Evolutionary conservation across 352 stramenopile species (phyloP), one percentile per base, ranked within the genome.

Genomic region (Pythium brachiatum): DNA sequence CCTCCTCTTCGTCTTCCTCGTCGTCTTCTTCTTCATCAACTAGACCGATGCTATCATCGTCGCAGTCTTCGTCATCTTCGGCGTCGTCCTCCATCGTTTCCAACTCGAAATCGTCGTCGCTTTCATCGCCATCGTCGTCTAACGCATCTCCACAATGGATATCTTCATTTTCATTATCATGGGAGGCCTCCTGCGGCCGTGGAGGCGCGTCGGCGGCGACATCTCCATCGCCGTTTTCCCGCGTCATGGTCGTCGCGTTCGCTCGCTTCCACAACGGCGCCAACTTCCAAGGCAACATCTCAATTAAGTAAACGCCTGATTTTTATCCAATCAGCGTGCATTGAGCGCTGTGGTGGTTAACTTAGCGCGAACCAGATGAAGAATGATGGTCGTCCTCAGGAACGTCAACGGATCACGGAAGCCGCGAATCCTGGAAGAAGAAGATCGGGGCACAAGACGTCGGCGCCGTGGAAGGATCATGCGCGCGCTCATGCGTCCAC

Each of bases 61-160:
- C 31, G 13, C 46, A 36, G 4, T 60, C 53, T 18, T 60, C 52
- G 16, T 60, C 60, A 2, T 65, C 57, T 21, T 70, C 63, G n/a
- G 62, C 57, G 57, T 70, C 57, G 21, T 70, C 57, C 16, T 64
- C 64, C 36, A 70, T 65, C 57, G 36, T 48, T 13, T 70, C 64
- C 21, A 70, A 43, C 31, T 66, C 64, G 36, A 70, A 70, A 43
- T 70, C 64, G 39, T 47, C 64, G 29, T 70, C 57, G 32, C 51
- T 60, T 25, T 70, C 64, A 0, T 70, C 64, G 15, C 25, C 43
- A 16, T 70, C 64, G 9, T 69, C 55, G 34, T 58, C 54, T 21
- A 27, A 39, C 0, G 29, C 38, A 13, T 51, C 34, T 55, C 23
- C 15, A 55, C 11, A 36, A 1, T 26, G 7, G 13, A 6, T 41